Evolutionary conservation across 495 filamentous ascomycete genomes (phyloP), one percentile per base, ranked within the genome.

Genomic region (Hyphodiscus hymeniophilus): DNA sequence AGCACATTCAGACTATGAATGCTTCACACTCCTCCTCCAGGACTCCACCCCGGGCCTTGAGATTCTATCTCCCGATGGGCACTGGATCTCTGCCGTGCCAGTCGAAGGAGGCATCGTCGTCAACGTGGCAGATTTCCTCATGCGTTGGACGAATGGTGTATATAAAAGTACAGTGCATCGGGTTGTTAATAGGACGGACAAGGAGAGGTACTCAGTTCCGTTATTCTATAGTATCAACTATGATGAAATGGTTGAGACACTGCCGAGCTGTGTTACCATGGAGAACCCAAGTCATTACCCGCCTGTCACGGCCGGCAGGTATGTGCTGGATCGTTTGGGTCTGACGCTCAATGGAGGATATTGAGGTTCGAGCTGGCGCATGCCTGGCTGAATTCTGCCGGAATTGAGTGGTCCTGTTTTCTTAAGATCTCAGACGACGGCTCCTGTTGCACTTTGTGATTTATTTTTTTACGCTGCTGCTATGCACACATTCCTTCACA

Each of bases 1-100:
- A 12, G 66, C 70, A 13, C 71, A 76, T 50, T 69, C 68, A 13
- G 71, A 75, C 50, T 71, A 61, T 47, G 71, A 75, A 54, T 74
- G 67, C 33, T 60, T 60, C 52, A 60, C 57, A 4, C 50, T 60
- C 34, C 47, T 60, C 2, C 40, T 56, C 0, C 57, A 60, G 47
- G 50, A 24, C 70, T 74, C 52, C 15, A 63, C 60, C 0, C 68
- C 72, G 1, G 73, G 70, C 1, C 55, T 77, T 3, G 73, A 77
- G 52, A 69, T 77, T 0, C 60, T 79, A 1, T 70, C 66, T 33
- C 70, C 69, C 32, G 66, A 68, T 34, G 69, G 68, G 0, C 59
- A 69, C 12, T 76, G 73, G 72, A 69, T 74, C 26, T 42, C 22
- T 24, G 61, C 60, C 3, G 60, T 63, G 7, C 72, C 72, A 2